Base-by-base conservation (phyloP, 768 basidiomycete genomes). In the Daedaleopsis sinensis region DNA sequence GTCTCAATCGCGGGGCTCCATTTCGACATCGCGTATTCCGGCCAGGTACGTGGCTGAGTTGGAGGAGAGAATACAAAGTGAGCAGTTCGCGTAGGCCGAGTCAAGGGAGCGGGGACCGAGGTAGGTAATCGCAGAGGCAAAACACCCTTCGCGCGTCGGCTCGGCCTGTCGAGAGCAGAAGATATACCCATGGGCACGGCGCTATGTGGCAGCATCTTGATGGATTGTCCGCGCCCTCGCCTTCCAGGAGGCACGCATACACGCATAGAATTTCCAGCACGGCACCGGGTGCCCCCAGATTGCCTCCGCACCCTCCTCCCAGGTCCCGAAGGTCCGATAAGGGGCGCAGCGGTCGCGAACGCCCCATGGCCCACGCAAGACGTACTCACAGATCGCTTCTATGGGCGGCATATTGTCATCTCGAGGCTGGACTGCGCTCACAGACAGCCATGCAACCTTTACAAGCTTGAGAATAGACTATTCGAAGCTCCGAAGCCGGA, bases 111-210 rank as follows among this genome's bases (percentile, higher is more conserved):
- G 42, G n/a, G 39, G 36, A 13, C 24, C 51, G 35, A 38, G 51
- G 51, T 38, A 36, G 51, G 51, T 16, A 52, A 21, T 18, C 51
- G 51, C 51, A 52, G 51, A 52, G 51, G 51, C 37, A 52, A 52
- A 52, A 18, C 23, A 32, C 27, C 35, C 19, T 37, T 52, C 21
- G 32, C 51, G 35, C 49, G 24, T 24, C 24, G 49, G 49, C 49
- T 18, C 16, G 49, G 7, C 32, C 16, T 21, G 16, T 21, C 15
- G 51, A 27, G 32, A 49, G 13, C 13, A 24, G 51, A 52, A 52
- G 51, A 52, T 52, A 52, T 52, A 52, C 32, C 16, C 19, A n/a
- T 35, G 13, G 21, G 49, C 27, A 36, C 24, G 15, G 51, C 51
- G 24, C 32, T 23, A 1, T 21, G 15, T 7, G 11, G 15, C 15